Base-by-base conservation (phyloP, 345 rosid species). In the Salix exigua region DNA sequence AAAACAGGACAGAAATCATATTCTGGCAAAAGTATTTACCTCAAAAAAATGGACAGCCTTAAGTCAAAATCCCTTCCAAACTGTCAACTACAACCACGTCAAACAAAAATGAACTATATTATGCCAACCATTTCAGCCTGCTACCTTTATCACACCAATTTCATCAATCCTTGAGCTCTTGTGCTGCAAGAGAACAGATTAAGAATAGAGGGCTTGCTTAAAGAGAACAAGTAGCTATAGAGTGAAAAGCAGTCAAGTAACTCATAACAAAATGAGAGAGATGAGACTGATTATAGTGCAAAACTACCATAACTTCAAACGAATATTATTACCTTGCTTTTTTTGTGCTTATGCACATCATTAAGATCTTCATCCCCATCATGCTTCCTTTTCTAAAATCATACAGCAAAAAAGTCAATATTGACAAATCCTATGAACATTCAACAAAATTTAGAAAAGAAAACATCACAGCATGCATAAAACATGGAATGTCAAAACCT, bases 321-420 rank as follows among this genome's bases (percentile, higher is more conserved):
- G 71, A 28, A 50, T 70, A 68, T 66, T 75, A 73, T 87, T 89
- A 96, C 99, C 99, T 93, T 91, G 85, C 88, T 91, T 85, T 96
- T 96, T 85, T 93, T 93, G 91, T 89, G 97, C 85, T 88, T 88
- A 73, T 91, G 94, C 79, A 85, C 79, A 58, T 92, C 98, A 83
- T 85, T 96, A 13, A 89, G 82, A 86, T 93, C 94, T 85, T 96
- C 99, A 48, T 92, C 98, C 53, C 96, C 98, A 70, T 87, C 96
- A 60, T 92, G 99, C 87, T 92, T 96, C 87, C 99, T 87, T 91
- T 93, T 96, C 99, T 96, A 92, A 82, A 84, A 78, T 73, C 33
- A 78, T 66, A 73, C 61, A 79, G 51, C 38, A 68, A 10, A 31
- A 73, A 76, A n/a, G 72, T 48, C 77, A 37, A 73, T n/a, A 61